Evolutionary conservation across 352 stramenopile species (phyloP).

Genomic region (Globisporangium sylvaticum): DNA sequence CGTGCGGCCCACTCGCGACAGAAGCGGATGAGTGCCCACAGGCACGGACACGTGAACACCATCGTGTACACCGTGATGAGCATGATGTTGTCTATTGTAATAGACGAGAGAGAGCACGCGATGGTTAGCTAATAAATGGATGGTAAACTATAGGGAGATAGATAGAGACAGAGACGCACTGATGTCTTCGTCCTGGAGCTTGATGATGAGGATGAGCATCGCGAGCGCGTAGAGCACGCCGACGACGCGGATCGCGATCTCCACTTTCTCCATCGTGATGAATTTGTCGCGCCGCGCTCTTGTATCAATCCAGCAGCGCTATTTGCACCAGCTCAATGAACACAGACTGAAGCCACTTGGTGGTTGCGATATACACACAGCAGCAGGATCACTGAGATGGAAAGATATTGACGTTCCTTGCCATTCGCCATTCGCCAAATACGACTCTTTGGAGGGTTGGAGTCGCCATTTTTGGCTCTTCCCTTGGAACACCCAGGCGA

Average conservation of each 20-base stretch:
- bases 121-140: background rate
- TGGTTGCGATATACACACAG: background rate
- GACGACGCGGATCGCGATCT: conserved; percentile 64
- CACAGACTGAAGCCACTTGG: background rate
- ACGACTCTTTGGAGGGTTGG: background rate
- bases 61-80: conserved; percentile 75
- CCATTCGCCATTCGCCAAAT: background rate
- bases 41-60: conserved; percentile 78
- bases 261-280: conserved; percentile 51
- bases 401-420: background rate
- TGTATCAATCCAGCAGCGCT: background rate
- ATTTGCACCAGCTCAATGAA: too few species aligned
- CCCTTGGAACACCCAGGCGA: too few species aligned
- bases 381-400: background rate
- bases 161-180: conserved; percentile 26
- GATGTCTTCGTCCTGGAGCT: conserved; percentile 48
- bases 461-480: background rate
- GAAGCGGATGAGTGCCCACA: conserved; percentile 77
- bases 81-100: conserved; percentile 58
- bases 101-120: background rate
- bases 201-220: conserved; percentile 52
- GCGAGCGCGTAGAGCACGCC: conserved; percentile 45
- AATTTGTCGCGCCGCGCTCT: background rate
- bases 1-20: conserved; percentile 57
- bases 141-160: background rate